Evolutionary conservation across 1,139 yeast genomes (phyloP), one percentile per base, ranked within the genome.

Genomic region (Saccharomyces hybrid): DNA sequence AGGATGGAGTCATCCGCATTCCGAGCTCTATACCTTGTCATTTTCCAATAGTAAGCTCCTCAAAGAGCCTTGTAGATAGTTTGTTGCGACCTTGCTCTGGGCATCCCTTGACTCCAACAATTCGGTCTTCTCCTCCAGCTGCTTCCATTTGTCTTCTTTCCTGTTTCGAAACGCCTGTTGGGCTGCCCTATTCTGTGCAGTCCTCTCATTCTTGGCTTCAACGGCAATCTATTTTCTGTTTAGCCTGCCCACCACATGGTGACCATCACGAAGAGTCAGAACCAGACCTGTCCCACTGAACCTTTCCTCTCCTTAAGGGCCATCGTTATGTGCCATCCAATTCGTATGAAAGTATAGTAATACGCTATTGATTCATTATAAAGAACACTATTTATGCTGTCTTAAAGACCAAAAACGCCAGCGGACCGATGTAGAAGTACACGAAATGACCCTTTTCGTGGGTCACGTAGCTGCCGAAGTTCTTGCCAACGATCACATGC

Each of bases 121-220:
- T 55, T 76, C 71, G 16, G 91, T 95, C 62, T 87, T 84, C 54
- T 83, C 85, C 68, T 91, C 97, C 57, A 93, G 76, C 58, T 90
- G 96, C 66, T 84, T 81, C 23, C 84, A 93, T 80, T 87, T 89
- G 55, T 78, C 78, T 69, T 93, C 98, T 70, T 93, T 93, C 60
- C 99, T 81, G 71, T 93, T 98, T 57, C 99, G 77, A 71, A 90
- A 93, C 8, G 98, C 98, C 55, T 98, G 77, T 72, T 93, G 99
- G 23, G 98, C 99, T 6, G 97, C 97, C 65, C 99, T 79, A 71
- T 93, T 93, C 72, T 93, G 99, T 1, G 97, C 98, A 23, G 96
- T 89, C 63, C 99, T 78, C 75, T 89, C 91, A 64, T 84, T 83
- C 61, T 76, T 80, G 3, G 96, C 96, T 67, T 87, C 96, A 3